Evolutionary conservation across 2,329 filamentous ascomycete genomes (phyloP), one percentile per base, ranked within the genome.

Genomic region (Nannizziopsis arthrosporioides): DNA sequence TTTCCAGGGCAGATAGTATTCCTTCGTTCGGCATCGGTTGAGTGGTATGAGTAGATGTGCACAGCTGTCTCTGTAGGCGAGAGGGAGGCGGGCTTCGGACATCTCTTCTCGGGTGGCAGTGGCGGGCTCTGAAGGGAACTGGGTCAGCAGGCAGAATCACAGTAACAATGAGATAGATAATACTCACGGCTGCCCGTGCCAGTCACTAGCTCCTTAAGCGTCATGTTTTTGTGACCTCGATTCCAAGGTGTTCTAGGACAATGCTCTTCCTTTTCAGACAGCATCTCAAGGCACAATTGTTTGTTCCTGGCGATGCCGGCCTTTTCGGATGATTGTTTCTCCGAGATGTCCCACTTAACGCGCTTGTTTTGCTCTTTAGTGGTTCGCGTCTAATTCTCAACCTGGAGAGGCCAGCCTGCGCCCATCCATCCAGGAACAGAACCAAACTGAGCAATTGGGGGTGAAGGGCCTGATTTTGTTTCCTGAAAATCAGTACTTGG

Each of bases 1-100:
- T 77, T 94, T 95, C 92, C 92, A 98, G 14, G 89, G 89, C 61
- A 95, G 72, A 69, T 94, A 98, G 74, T 84, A 96, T 54, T 87
- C 84, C 59, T 93, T 83, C 70, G 80, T 78, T 54, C 92, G 88
- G 77, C 92, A 98, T 63, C 84, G 84, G 74, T 98, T 98, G 59
- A 98, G 77, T 12, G 92, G 92, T 55, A 96, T 95, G 54, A 96
- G 75, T 41, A 98, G 83, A 70, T 92, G 81, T 54, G 89, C 92
- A 73, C 92, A 98, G 71, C 82, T 89, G 71, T 98, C 92, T 66
- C 92, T 81, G 77, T 98, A 98, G 60, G 84, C 77, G 47, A 96
- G 70, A 10, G 92, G 90, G 44, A 96, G 77, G 63, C 80, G 82
- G 57, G 89, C 89, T 61, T 87, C 86, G 63, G 85, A 82, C 90